A percentile compares a stretch with the other conserved stretches of the same genome.
Evolutionary conservation across 2,329 filamentous ascomycete genomes (phyloP).

Genomic region (Chaetomium olivaceum): DNA sequence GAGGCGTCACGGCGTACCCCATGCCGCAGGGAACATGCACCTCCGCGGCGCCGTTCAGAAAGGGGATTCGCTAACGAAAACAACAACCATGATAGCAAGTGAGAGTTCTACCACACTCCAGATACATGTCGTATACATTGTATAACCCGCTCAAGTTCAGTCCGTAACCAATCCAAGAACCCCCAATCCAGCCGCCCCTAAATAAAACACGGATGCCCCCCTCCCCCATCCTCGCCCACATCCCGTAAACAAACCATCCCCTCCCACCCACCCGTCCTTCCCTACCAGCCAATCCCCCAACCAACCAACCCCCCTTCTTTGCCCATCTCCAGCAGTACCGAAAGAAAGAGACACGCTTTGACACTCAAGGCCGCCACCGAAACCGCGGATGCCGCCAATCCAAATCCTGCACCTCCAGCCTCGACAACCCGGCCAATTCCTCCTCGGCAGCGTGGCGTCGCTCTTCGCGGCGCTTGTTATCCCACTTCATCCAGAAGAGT

Average conservation of each 20-base stretch:
- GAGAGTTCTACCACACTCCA: neutral
- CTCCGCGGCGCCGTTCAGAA: too few relatives aligned
- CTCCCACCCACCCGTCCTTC: too few relatives aligned
- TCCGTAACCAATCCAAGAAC: too few relatives aligned
- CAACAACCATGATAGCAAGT: neutral
- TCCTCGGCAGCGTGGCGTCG: conserved; percentile 55
- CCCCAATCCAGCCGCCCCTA: neutral
- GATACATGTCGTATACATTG: neutral
- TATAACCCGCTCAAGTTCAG: neutral
- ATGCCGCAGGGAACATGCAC: neutral
- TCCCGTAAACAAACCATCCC: too few relatives aligned
- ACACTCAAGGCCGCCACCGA: conserved; percentile 53
- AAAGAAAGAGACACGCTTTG: too few relatives aligned
- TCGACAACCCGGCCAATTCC: conserved; percentile 57
- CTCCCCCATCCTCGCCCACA: neutral
- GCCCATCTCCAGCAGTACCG: too few relatives aligned
- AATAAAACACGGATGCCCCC: neutral
- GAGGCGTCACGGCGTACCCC: neutral
- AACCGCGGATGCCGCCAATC: conserved; percentile 71
- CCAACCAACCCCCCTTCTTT: neutral
- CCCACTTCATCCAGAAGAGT: conserved; percentile 61
- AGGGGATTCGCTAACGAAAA: neutral
- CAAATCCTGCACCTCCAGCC: conserved; percentile 57
- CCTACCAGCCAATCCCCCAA: neutral
- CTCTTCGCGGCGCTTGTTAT: conserved; percentile 58